Conservation (phyloP, 2,329 filamentous ascomycete species). For the Coleophoma cylindrospora region DNA sequence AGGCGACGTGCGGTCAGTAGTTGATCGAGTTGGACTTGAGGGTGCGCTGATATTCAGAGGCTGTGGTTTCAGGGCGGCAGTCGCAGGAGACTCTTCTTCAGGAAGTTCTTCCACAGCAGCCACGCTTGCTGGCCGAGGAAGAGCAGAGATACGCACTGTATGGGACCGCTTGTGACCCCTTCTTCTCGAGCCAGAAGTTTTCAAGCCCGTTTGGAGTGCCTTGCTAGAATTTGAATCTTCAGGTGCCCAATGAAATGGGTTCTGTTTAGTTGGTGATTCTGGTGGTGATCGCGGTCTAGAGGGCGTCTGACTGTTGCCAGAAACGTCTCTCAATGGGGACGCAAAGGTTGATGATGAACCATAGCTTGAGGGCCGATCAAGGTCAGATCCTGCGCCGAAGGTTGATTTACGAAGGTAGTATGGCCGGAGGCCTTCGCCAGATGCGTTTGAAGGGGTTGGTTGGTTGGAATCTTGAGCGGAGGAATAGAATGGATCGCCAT, state of each 20-base stretch:
- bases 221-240: slow-evolving; percentile 14
- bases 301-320: slow-evolving; percentile 13
- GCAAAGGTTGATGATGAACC: slow-evolving; percentile 7
- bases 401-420: slow-evolving; percentile 20
- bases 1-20: slow-evolving; percentile 2
- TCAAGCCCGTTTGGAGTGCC: slow-evolving; percentile 6
- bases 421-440: slow-evolving; percentile 8
- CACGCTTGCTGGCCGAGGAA: slow-evolving; percentile 16
- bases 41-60: slow-evolving; percentile 3
- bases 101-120: slow-evolving; percentile 18
- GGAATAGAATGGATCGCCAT: slow-evolving; percentile 18
- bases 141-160: slow-evolving; percentile 18
- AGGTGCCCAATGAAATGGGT: slow-evolving; percentile 22
- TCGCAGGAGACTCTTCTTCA: slow-evolving; percentile 12
- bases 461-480: slow-evolving; percentile 7
- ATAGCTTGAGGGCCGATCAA: slow-evolving; percentile 6
- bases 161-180: slow-evolving; percentile 22
- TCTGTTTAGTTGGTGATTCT: slow-evolving; percentile 3
- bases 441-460: slow-evolving; percentile 6
- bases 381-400: slow-evolving; percentile 14
- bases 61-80: slow-evolving; percentile 4
- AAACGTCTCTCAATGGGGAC: slow-evolving; percentile 15
- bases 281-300: background rate
- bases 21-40: slow-evolving; percentile 9
- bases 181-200: slow-evolving; percentile 3